phyloP scores from a whole-genome alignment of 2,329 filamentous ascomycete species.

The Sarocladiaceae sp. region DNA sequence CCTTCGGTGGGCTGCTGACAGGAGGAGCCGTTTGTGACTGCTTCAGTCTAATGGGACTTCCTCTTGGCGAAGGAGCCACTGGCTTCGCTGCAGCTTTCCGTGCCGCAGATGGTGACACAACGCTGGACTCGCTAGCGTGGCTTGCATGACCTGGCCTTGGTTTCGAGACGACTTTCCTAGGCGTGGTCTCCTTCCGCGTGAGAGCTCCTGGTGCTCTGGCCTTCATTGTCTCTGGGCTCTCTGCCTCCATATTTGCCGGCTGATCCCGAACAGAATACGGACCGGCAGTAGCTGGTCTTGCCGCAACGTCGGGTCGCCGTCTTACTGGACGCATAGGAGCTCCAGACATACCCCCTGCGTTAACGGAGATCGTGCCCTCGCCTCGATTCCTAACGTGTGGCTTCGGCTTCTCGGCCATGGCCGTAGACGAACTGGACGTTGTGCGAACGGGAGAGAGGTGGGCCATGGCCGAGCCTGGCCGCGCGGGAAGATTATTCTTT shows the following conservation, averaged over 20 bases:
- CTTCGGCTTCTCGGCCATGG: slow-evolving; percentile 20
- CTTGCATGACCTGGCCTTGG: slow-evolving; percentile 40
- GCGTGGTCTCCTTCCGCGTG: slow-evolving; percentile 41
- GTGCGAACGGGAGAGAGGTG: slow-evolving; percentile 47
- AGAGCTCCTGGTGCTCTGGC: slow-evolving; percentile 35
- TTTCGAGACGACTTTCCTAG: slow-evolving; percentile 42
- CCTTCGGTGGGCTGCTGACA: slow-evolving; percentile 11
- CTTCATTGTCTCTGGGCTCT: slow-evolving; percentile 41
- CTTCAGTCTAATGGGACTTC: slow-evolving; percentile 34
- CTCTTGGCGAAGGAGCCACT: slow-evolving; percentile 29
- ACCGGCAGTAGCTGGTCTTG: slow-evolving; percentile 57
- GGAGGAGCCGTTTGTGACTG: slow-evolving; percentile 23
- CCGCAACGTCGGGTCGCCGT: slow-evolving; percentile 50
- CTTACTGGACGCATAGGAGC: slow-evolving; percentile 57
- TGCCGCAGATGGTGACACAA: slow-evolving; percentile 36
- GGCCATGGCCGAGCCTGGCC: slow-evolving; percentile 60
- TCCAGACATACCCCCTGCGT: slow-evolving; percentile 54
- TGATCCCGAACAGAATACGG: slow-evolving; percentile 58
- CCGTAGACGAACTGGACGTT: slow-evolving; percentile 26
- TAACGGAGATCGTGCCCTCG: slow-evolving; percentile 36
- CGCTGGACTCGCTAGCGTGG: slow-evolving; percentile 44
- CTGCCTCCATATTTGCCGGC: slow-evolving; percentile 22
- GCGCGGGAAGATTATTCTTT: slow-evolving; percentile 43
- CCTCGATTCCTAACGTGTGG: slow-evolving; percentile 32
- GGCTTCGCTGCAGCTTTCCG: neutral